phyloP scores from a whole-genome alignment of 2,329 filamentous ascomycete genomes.

The Madurella mycetomatis region DNA sequence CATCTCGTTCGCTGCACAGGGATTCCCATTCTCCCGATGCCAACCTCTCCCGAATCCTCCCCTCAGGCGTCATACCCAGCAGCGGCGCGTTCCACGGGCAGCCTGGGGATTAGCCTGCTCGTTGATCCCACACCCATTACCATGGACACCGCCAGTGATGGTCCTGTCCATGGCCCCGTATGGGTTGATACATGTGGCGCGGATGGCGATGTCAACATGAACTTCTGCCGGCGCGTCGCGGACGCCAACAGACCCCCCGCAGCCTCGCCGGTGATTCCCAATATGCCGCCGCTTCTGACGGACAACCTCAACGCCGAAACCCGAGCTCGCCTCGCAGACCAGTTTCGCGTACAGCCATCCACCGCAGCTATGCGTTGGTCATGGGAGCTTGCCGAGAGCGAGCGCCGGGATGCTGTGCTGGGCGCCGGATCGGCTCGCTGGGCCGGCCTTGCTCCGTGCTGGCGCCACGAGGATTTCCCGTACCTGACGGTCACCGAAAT shows the following conservation, averaged over 20 bases:
- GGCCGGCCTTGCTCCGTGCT: conserved; percentile 41
- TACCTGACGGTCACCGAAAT: conserved; percentile 45
- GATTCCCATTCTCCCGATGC: conserved; percentile 43
- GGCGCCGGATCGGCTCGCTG: conserved; percentile 6
- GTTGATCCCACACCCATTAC: neutral
- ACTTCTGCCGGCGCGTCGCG: conserved; percentile 39
- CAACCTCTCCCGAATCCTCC: neutral
- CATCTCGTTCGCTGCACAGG: conserved; percentile 47
- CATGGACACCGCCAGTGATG: conserved; percentile 14
- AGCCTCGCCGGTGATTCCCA: neutral
- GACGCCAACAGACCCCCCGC: neutral
- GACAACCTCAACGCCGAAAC: neutral
- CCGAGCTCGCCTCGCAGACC: neutral
- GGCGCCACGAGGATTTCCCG: conserved; percentile 52
- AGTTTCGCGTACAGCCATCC: neutral
- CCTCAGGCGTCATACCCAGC: neutral
- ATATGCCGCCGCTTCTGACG: neutral
- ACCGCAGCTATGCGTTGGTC: conserved; percentile 9
- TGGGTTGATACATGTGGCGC: conserved; percentile 46
- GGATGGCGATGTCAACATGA: conserved; percentile 38
- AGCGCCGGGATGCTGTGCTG: neutral
- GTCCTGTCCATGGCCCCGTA: conserved; percentile 41
- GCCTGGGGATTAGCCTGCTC: neutral
- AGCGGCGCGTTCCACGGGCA: conserved; percentile 1
- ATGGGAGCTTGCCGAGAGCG: conserved; percentile 1